Evolutionary conservation across 2,329 filamentous ascomycete species (phyloP).

Genomic region (Stemphylium beticola): DNA sequence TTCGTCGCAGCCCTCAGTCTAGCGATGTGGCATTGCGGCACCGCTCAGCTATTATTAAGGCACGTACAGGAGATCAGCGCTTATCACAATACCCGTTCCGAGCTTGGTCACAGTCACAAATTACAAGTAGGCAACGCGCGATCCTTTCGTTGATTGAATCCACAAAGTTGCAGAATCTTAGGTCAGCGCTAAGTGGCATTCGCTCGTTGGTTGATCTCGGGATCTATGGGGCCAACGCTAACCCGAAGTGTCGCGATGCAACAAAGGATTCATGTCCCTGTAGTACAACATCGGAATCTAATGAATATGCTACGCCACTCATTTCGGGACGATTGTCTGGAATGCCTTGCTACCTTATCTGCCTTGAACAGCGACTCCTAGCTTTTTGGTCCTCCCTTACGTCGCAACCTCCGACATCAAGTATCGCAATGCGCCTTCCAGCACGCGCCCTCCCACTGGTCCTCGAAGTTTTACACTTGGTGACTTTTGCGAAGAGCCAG

Average conservation of each 20-base stretch:
- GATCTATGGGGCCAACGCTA: neutral
- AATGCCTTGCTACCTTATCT: neutral
- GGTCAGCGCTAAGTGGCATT: conserved; percentile 3
- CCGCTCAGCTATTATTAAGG: conserved; percentile 9
- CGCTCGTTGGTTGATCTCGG: conserved; percentile 4
- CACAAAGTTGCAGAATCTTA: too few relatives aligned
- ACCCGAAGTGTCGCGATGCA: neutral
- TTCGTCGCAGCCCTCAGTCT: conserved; percentile 1
- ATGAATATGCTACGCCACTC: neutral
- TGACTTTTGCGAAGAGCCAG: too few relatives aligned
- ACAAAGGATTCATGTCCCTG: neutral
- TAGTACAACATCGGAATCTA: conserved; percentile 1
- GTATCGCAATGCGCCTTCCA: conserved; percentile 7
- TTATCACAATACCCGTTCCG: too few relatives aligned
- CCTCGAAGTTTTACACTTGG: too few relatives aligned
- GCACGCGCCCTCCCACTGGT: neutral
- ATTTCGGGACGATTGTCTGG: neutral
- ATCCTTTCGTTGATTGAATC: too few relatives aligned
- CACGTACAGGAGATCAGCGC: neutral
- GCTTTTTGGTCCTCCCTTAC: neutral
- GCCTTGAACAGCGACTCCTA: neutral
- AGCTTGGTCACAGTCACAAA: too few relatives aligned
- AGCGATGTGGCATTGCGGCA: conserved; percentile 17
- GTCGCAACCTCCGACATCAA: neutral
- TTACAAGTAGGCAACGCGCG: too few relatives aligned